A percentile compares a stretch with the other conserved stretches of the same genome.
These are phyloP conservation scores for Leishmania braziliensis DNA, from an alignment of 208 protist genomes.

Conservation along the genomic window DNA sequence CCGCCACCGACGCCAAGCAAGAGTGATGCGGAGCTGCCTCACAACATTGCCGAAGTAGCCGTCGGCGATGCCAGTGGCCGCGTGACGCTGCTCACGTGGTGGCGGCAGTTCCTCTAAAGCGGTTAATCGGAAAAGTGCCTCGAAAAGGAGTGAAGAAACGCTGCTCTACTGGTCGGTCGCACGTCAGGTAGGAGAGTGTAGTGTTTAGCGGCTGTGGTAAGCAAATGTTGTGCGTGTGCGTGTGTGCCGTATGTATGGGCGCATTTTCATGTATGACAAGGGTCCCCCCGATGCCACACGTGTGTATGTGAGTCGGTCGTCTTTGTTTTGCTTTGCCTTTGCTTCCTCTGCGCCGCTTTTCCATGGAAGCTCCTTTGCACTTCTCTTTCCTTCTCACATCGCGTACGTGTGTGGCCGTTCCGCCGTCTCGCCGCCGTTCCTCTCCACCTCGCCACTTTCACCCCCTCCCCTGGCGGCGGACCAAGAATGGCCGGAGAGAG, in stretches of 20 bases:
- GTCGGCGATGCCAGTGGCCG: conserved; percentile 62
- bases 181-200: not conserved
- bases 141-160: not conserved
- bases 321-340: not conserved
- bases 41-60: conserved; percentile 33
- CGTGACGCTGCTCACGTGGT: conserved; percentile 59
- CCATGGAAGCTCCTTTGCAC: too few species aligned
- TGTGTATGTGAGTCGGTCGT: not conserved
- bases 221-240: not conserved
- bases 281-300: not conserved
- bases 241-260: not conserved
- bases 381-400: not conserved
- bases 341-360: not conserved
- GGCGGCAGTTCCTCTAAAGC: conserved; percentile 32
- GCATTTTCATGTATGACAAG: not conserved
- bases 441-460: not conserved
- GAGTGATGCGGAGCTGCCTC: conserved; percentile 27
- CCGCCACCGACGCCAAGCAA: conserved; percentile 14
- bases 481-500: not conserved
- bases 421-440: not conserved
- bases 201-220: not conserved
- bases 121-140: not conserved
- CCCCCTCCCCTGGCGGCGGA: not conserved
- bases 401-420: not conserved
- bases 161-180: not conserved